Percentiles rank a stretch among this genome's conserved stretches.
These are phyloP conservation scores for Dothideomycetes sp. DNA, from an alignment of 2,329 filamentous ascomycete genomes.

Conservation along the genomic window DNA sequence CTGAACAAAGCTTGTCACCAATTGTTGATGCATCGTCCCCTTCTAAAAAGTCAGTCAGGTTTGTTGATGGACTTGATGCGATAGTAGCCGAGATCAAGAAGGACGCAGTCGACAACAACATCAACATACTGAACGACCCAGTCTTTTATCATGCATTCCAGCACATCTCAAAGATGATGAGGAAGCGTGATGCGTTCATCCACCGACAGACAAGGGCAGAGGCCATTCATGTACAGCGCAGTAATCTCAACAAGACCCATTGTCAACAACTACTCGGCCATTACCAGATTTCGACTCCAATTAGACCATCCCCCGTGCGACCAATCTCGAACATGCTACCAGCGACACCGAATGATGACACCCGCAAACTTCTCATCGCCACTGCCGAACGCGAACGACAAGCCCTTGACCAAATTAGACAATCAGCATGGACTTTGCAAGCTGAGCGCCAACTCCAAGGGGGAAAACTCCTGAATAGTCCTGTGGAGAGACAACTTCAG, in stretches of 20 bases:
- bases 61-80: conserved; percentile 28
- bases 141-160: conserved; percentile 86
- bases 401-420: conserved; percentile 59
- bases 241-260: conserved; percentile 62
- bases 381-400: conserved; percentile 63
- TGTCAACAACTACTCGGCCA: conserved; percentile 75
- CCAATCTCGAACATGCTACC: conserved; percentile 34
- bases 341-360: conserved; percentile 24
- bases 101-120: background rate
- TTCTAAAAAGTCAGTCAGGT: conserved; percentile 65
- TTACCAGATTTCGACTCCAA: conserved; percentile 56
- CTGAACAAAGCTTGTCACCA: conserved; percentile 14
- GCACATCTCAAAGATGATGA: conserved; percentile 54
- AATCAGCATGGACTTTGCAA: conserved; percentile 51
- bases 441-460: conserved; percentile 50
- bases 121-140: conserved; percentile 40
- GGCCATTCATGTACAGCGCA: conserved; percentile 71
- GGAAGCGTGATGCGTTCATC: conserved; percentile 65
- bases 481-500: conserved; percentile 30
- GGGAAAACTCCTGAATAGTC: conserved; percentile 47
- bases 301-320: conserved; percentile 30
- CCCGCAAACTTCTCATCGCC: conserved; percentile 20
- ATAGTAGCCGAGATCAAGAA: background rate
- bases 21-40: conserved; percentile 21
- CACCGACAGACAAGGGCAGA: conserved; percentile 80